These are phyloP conservation scores for Chaetomiaceae sp. DNA, from an alignment of 2,329 filamentous ascomycete genomes.

Conservation along the genomic window DNA sequence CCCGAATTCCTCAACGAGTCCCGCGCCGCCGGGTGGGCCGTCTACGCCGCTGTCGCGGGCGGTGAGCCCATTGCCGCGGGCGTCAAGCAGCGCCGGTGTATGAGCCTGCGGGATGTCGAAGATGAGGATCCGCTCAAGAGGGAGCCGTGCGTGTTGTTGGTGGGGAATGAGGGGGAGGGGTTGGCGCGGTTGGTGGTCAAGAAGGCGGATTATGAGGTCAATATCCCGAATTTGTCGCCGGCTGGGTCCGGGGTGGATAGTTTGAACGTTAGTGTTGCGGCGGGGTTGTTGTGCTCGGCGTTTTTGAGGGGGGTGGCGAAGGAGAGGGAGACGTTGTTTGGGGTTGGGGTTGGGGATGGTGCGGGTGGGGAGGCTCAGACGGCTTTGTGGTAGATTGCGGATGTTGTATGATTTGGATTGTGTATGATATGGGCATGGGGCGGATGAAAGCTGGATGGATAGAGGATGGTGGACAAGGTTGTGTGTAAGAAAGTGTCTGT, in stretches of 20 bases:
- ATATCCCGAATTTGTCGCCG: constrained; percentile 55
- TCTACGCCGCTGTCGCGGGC: constrained; percentile 65
- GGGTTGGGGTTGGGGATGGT: constrained; percentile 10
- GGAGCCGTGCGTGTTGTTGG: constrained; percentile 70
- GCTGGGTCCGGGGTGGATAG: constrained; percentile 65
- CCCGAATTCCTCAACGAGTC: constrained; percentile 66
- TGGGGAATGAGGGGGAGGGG: constrained; percentile 78
- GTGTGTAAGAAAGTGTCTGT: no score
- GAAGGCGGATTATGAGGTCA: constrained; percentile 60
- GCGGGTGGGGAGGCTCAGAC: neutral
- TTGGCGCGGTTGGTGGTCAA: constrained; percentile 56
- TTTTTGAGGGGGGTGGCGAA: constrained; percentile 50
- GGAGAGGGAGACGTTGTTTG: constrained; percentile 15
- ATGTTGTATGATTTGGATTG: neutral
- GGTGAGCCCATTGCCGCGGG: constrained; percentile 8
- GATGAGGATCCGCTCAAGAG: constrained; percentile 47
- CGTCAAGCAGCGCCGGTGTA: constrained; percentile 36
- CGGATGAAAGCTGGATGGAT: neutral
- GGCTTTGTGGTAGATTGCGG: constrained; percentile 1
- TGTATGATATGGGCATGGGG: constrained; percentile 1
- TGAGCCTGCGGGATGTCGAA: constrained; percentile 48
- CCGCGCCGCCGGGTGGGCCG: constrained; percentile 68
- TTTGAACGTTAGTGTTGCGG: constrained; percentile 87
- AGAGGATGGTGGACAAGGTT: neutral
- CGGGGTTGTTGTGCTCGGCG: constrained; percentile 67